Base-by-base conservation (phyloP, 2,329 filamentous ascomycete species). In the Aspergillus neotritici region DNA sequence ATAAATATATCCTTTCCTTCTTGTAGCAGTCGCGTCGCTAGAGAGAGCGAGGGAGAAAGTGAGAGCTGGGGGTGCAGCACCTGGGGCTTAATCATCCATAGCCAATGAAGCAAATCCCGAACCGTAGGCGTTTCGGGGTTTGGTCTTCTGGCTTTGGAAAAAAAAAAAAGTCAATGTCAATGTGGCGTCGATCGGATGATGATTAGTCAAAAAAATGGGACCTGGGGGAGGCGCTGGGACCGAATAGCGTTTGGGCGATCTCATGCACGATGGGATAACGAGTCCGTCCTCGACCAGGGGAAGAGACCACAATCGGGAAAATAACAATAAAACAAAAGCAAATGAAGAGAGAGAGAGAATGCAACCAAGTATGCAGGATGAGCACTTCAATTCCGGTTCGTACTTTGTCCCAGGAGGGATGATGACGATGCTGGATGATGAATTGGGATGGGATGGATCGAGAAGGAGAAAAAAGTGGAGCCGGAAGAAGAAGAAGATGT, bases 51-150 rank as follows among this genome's bases (percentile, higher is more conserved):
- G 21, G 9, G 21, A 40, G 33, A 31, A 28, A 17, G 28, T 25
- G 36, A 36, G 37, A 43, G 41, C 40, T 48, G 43, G 46, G 44
- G 47, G 44, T 34, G 48, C 44, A 52, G 37, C 34, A 38, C 43
- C 15, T 21, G 41, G 30, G 47, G 58, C 53, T 60, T 55, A 64
- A 53, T 60, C 61, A 59, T 58, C 53, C 50, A 53, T 52, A 46
- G 48, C 46, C 43, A 47, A 35, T 31, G 44, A 47, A 42, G 39
- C 63, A 65, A 64, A 65, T 62, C 63, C 63, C 63, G 63, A 58
- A 41, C 43, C 42, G 44, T 50, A 39, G 43, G 42, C 40, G 34
- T 42, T 52, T 57, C 62, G 62, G 63, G 63, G 58, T 65, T 64
- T 65, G 62, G 45, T 56, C 50, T 21, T 13, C 13, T 6, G 5